A percentile compares a stretch with the other conserved stretches of the same genome.
These are phyloP conservation scores for Polytolypa hystricis DNA, from an alignment of 2,329 filamentous ascomycete species.

Conservation along the genomic window DNA sequence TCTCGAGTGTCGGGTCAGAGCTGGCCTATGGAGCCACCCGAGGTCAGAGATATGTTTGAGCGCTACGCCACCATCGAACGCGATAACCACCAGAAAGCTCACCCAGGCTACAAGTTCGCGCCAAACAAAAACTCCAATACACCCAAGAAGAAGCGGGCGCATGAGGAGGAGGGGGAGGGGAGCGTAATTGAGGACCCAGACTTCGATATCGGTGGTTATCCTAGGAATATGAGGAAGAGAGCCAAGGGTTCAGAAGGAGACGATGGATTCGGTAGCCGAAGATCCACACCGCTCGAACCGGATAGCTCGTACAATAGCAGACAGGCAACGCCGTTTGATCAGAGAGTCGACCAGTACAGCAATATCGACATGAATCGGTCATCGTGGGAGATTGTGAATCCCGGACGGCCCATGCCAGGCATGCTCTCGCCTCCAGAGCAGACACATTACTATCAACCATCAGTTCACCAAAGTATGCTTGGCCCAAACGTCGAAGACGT, in stretches of 20 bases:
- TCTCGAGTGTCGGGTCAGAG: slow-evolving; percentile 77
- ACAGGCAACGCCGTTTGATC: slow-evolving; percentile 10
- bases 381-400: slow-evolving; percentile 43
- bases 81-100: slow-evolving; percentile 70
- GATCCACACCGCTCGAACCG: slow-evolving; percentile 25
- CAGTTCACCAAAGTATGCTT: slow-evolving; percentile 31
- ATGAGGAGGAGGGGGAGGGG: slow-evolving; percentile 26
- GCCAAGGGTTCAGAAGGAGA: slow-evolving; percentile 19
- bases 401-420: slow-evolving; percentile 37
- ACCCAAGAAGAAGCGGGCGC: slow-evolving; percentile 39
- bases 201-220: slow-evolving; percentile 13
- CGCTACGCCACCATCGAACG: slow-evolving; percentile 69
- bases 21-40: slow-evolving; percentile 71
- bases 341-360: slow-evolving; percentile 8
- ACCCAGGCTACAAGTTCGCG: slow-evolving; percentile 89
- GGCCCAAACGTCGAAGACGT: slow-evolving; percentile 32
- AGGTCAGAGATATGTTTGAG: slow-evolving; percentile 64
- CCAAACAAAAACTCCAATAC: slow-evolving; percentile 55
- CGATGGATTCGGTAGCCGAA: slow-evolving; percentile 22
- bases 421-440: slow-evolving; percentile 35
- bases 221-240: slow-evolving; percentile 15
- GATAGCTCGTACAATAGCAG: slow-evolving; percentile 12
- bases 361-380: slow-evolving; percentile 26
- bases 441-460: slow-evolving; percentile 43
- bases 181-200: slow-evolving; percentile 30